These are phyloP conservation scores for Kodamaea derodonti DNA, from an alignment of 1,139 yeast species.

Conservation along the genomic window DNA sequence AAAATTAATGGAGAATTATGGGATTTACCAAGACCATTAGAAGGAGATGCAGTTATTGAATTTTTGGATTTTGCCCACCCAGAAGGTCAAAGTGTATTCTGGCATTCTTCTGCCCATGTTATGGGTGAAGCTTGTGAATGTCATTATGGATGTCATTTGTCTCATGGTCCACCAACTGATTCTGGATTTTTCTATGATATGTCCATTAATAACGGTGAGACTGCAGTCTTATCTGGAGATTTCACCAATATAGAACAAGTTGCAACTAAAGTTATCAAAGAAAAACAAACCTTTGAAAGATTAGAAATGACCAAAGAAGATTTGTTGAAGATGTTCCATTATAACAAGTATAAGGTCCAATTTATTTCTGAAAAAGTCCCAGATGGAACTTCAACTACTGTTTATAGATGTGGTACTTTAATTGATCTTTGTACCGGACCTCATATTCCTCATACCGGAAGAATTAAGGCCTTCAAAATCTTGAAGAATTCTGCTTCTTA, in stretches of 20 bases:
- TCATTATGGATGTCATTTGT: slow-evolving; percentile 87
- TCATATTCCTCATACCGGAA: slow-evolving; percentile 96
- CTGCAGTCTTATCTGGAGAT: slow-evolving; percentile 74
- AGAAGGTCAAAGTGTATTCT: slow-evolving; percentile 92
- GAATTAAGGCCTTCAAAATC: slow-evolving; percentile 89
- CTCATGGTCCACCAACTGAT: slow-evolving; percentile 92
- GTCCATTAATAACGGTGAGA: slow-evolving; percentile 76
- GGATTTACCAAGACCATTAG: slow-evolving; percentile 96
- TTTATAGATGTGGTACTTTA: slow-evolving; percentile 96
- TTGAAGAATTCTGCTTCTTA: slow-evolving; percentile 95
- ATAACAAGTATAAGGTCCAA: slow-evolving; percentile 93
- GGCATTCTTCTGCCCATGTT: slow-evolving; percentile 99
- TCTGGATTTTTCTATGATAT: slow-evolving; percentile 98
- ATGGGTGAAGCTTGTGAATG: slow-evolving; percentile 98
- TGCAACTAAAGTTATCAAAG: slow-evolving; percentile 88
- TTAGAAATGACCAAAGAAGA: slow-evolving; percentile 89
- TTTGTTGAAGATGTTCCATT: slow-evolving; percentile 85
- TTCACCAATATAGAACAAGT: slow-evolving; percentile 82
- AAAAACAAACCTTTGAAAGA: slow-evolving; percentile 94
- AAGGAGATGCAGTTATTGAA: slow-evolving; percentile 65
- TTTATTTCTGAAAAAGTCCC: slow-evolving; percentile 87
- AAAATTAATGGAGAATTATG: slow-evolving; percentile 82
- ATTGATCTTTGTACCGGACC: slow-evolving; percentile 98
- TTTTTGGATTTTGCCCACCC: slow-evolving; percentile 66
- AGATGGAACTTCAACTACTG: slow-evolving; percentile 94